Percentiles rank a stretch among this genome's conserved stretches.
phyloP scores from a whole-genome alignment of 495 filamentous ascomycete species.

The Eremomyces bilateralis region DNA sequence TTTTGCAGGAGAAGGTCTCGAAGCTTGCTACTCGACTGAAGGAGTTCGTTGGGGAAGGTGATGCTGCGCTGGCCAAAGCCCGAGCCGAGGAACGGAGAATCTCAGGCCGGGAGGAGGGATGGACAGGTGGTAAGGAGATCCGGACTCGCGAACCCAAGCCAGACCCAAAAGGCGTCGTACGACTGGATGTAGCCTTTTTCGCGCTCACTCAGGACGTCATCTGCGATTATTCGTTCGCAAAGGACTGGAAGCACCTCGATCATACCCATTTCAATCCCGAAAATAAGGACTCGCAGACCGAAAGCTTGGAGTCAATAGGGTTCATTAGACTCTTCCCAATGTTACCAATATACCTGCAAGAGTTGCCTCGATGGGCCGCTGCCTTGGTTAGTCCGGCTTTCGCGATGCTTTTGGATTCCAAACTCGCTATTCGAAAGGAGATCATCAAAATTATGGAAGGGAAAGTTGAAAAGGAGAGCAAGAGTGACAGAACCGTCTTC shows the following conservation, averaged over 20 bases:
- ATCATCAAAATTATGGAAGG: background rate
- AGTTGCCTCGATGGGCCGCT: background rate
- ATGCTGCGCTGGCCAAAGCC: too few relatives aligned
- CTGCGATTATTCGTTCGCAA: constrained; percentile 2
- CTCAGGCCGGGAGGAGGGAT: too few relatives aligned
- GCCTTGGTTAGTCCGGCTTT: background rate
- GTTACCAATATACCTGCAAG: background rate
- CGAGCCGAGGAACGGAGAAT: too few relatives aligned
- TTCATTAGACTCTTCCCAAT: background rate
- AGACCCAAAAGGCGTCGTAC: constrained; percentile 1
- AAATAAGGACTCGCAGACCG: constrained; percentile 2
- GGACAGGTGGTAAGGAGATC: too few relatives aligned
- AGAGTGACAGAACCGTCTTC: background rate
- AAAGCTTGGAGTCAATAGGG: background rate
- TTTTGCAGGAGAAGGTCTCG: constrained; percentile 4
- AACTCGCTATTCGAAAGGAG: background rate
- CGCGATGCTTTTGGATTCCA: background rate
- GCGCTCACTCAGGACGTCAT: constrained; percentile 6
- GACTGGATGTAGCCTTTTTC: constrained; percentile 2
- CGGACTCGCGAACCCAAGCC: too few relatives aligned
- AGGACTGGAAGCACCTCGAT: constrained; percentile 2
- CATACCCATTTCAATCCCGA: constrained; percentile 2
- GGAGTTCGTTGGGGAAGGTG: too few relatives aligned
- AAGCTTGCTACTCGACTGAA: too few relatives aligned
- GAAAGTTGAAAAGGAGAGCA: background rate